Base-by-base conservation (phyloP, 2,329 filamentous ascomycete genomes). In the Penicillium sp. region DNA sequence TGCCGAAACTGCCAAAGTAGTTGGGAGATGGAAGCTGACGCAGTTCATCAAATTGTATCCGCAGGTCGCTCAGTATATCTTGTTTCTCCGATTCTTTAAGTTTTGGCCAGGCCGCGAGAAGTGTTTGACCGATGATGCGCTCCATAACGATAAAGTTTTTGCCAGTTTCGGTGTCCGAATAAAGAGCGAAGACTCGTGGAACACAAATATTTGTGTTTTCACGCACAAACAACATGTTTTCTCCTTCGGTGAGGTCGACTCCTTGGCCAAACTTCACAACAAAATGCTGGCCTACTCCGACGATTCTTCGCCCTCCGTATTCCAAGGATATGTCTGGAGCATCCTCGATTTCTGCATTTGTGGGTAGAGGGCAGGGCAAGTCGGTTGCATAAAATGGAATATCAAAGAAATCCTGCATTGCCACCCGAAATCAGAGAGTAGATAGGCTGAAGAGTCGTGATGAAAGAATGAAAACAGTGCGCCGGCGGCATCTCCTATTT, bases 121-220 rank as follows among this genome's bases (percentile, higher is more conserved):
- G 56, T 13, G 53, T 59, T 38, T 60, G 24, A n/a, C 64, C 64
- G 46, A 59, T 37, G 32, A 68, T 56, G 37, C 54, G 54, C 53
- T 66, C 65, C 64, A 70, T 64, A 37, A 68, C 51, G 23, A 68
- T 66, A 41, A 62, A 66, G 28, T 57, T 66, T 42, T 56, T 54
- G 6, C 52, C 47, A 9, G 53, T 52, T 9, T 56, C n/a, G n/a
- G n/a, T 46, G 18, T 62, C 50, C 13, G 50, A 44, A 47, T 62
- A 68, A 44, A 69, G 54, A 8, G 68, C 66, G 46, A 63, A 70
- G 20, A 71, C 61, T n/a, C 48, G 55, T 18, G 66, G 67, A 15
- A 69, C 58, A 20, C 42, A 50, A 6, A 69, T 45, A 40, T 41
- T 56, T 15, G 63, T 65, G 10, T 49, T 42, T 39, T 56, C 47